A percentile compares a stretch with the other conserved stretches of the same genome.
Conservation (phyloP, 1,284 basidiomycete species). For the Sanghuangporus baumii region DNA sequence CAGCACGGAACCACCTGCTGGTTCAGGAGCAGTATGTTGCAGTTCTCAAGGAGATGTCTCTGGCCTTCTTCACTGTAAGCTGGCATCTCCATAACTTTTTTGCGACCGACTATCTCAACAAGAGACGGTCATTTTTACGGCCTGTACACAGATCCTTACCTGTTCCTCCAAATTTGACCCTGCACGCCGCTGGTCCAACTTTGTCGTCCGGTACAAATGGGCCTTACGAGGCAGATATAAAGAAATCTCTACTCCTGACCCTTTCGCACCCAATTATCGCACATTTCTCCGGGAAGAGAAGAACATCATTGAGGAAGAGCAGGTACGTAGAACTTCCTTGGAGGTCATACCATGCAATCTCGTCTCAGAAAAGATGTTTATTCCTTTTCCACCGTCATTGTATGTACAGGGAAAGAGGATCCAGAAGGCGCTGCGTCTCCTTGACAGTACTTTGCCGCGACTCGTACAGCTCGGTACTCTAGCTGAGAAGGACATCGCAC, state of each 20-base stretch:
- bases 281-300: conserved; percentile 7
- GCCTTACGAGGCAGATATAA: conserved; percentile 54
- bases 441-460: neutral
- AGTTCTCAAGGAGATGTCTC: conserved; percentile 1
- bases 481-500: neutral
- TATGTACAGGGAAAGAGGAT: neutral
- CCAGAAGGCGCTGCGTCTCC: neutral
- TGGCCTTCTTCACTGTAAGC: conserved; percentile 7
- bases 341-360: neutral
- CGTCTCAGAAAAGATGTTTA: neutral
- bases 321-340: neutral
- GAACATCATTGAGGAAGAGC: neutral
- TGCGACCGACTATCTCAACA: neutral
- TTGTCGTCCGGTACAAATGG: conserved; percentile 70
- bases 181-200: conserved; percentile 41
- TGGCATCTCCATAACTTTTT: neutral
- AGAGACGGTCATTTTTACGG: too few species aligned
- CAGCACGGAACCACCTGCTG: conserved; percentile 3
- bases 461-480: neutral
- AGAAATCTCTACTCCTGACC: conserved; percentile 29
- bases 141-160: conserved; percentile 27
- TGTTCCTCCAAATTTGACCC: conserved; percentile 30
- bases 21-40: conserved; percentile 1
- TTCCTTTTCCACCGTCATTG: neutral
- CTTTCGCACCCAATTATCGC: conserved; percentile 9